These are phyloP conservation scores for Adansonia grandidieri DNA, from an alignment of 441 rosid genomes.

Conservation along the genomic window DNA sequence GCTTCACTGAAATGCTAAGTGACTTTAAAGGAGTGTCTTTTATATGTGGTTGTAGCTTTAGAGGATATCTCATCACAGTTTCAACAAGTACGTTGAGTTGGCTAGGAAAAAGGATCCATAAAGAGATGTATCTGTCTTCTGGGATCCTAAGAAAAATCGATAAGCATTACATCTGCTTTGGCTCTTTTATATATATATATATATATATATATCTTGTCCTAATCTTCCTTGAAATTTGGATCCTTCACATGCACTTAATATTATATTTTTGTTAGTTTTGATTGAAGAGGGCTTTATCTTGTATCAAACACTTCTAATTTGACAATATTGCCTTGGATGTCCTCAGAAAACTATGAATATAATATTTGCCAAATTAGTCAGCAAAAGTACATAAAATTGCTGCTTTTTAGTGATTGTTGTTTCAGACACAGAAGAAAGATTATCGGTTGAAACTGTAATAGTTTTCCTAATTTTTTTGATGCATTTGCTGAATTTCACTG, in stretches of 20 bases:
- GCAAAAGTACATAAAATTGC: conserved; percentile 3
- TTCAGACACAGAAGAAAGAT: conserved; percentile 1
- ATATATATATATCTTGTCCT: neutral
- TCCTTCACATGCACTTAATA: too few relatives aligned
- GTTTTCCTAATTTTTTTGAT: conserved; percentile 8
- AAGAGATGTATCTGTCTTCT: conserved; percentile 11
- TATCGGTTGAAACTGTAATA: neutral
- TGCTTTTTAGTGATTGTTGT: neutral
- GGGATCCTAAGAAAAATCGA: conserved; percentile 2
- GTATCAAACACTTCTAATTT: neutral
- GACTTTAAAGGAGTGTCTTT: neutral
- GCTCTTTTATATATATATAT: neutral
- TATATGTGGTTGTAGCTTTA: neutral
- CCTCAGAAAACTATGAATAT: neutral
- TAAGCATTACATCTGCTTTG: neutral
- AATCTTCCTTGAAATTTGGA: neutral
- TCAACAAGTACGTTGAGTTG: neutral
- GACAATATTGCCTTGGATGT: neutral
- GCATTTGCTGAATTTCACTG: conserved; percentile 1
- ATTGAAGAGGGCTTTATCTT: neutral
- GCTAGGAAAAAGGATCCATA: conserved; percentile 1
- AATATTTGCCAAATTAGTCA: neutral
- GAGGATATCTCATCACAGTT: neutral
- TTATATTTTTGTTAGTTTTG: neutral
- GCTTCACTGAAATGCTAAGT: neutral